Evolutionary conservation across 441 rosid species (phyloP).

Genomic region (Erodium moschatum): DNA sequence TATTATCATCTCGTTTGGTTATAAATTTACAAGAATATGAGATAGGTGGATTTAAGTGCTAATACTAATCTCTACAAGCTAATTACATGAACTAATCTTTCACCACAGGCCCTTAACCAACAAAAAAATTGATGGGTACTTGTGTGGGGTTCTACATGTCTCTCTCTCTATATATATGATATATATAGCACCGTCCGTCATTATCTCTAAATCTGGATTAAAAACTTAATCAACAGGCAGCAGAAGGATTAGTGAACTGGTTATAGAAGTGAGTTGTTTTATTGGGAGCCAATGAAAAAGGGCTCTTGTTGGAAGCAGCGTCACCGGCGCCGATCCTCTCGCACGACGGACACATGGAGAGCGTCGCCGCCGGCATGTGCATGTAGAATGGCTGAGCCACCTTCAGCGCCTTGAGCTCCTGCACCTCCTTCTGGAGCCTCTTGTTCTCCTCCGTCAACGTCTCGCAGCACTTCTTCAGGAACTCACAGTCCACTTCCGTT

Average conservation of each 20-base stretch:
- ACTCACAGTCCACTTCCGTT: slow-evolving; percentile 61
- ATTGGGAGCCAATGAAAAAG: slow-evolving; percentile 32
- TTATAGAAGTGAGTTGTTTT: slow-evolving; percentile 42
- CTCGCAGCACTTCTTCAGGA: slow-evolving; percentile 54
- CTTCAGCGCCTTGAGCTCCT: slow-evolving; percentile 60
- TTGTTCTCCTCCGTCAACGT: slow-evolving; percentile 56
- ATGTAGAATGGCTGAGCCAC: slow-evolving; percentile 59
- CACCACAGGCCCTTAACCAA: slow-evolving; percentile 47
- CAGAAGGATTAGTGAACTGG: slow-evolving; percentile 69
- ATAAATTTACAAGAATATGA: slow-evolving; percentile 28
- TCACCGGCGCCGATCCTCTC: slow-evolving; percentile 47
- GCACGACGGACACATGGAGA: slow-evolving; percentile 65
- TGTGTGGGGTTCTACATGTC: slow-evolving; percentile 21
- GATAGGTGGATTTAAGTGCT: slow-evolving; percentile 16
- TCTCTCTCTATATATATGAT: too few relatives aligned
- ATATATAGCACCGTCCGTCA: slow-evolving; percentile 16
- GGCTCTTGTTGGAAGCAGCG: slow-evolving; percentile 24
- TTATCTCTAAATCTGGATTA: slow-evolving; percentile 1
- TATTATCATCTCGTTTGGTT: neutral
- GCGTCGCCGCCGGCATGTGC: slow-evolving; percentile 63
- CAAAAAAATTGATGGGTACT: slow-evolving; percentile 43
- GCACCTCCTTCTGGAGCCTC: slow-evolving; percentile 58
- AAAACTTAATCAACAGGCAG: slow-evolving; percentile 56
- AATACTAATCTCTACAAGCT: slow-evolving; percentile 34
- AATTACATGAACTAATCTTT: slow-evolving; percentile 40